Evolutionary conservation across 495 filamentous ascomycete genomes (phyloP), one percentile per base, ranked within the genome.

Genomic region (Penicillium lagena): DNA sequence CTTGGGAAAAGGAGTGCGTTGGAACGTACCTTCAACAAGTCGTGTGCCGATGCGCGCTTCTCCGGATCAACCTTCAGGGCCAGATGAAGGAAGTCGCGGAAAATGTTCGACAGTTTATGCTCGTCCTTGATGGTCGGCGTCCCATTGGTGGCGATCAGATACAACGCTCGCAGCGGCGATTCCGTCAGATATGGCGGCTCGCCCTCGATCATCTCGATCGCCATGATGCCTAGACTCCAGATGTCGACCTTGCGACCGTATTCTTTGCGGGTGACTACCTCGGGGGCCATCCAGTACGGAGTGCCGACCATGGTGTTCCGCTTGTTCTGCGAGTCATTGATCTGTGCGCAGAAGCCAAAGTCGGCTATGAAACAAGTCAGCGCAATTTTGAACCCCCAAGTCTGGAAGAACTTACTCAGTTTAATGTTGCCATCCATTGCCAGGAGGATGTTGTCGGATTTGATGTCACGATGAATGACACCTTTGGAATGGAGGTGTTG

Each of bases 131-230:
- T 90, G 30, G 83, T 76, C 7, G 93, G 93, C 7, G 94, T 97
- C 30, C 93, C 93, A 57, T 96, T 96, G 14, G 94, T 97, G 37
- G 93, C 94, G 64, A 98, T 98, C 51, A 98, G 66, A 71, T 91
- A 98, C 27, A 98, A 76, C 4, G 93, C 93, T 35, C 93, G 81
- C 35, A 98, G 80, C 8, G 93, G 93, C 15, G 87, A 91, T 64
- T 98, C 93, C 14, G 89, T 98, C 42, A 98, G 71, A 61, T 98
- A 98, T 12, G 93, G 93, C 12, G 93, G 93, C 56, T 98, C 93
- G 51, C 93, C 94, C 67, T 98, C 93, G 49, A 98, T 96, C 93
- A 98, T 98, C 64, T 98, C 93, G 54, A 98, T 98, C n/a, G 93
- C 89, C 93, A 98, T 98, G 64, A 98, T 98, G 43, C 93, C 93